These are phyloP conservation scores for Picochlorum sp. DNA, from an alignment of 139 green algal species.

Conservation along the genomic window DNA sequence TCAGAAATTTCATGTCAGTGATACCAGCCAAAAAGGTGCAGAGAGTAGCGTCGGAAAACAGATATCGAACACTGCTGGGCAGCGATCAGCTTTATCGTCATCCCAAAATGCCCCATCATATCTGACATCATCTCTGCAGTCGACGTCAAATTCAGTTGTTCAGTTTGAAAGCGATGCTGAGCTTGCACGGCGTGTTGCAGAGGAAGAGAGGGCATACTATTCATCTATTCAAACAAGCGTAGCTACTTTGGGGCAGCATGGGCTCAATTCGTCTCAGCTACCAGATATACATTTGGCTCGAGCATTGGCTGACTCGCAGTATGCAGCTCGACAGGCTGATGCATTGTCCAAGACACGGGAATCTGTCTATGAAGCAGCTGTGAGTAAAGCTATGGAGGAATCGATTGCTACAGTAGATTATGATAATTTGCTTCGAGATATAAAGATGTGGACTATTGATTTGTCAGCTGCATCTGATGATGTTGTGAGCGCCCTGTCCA, in stretches of 20 bases:
- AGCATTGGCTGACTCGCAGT: slow-evolving; percentile 21
- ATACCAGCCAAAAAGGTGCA: no score
- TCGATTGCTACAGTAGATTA: slow-evolving; percentile 16
- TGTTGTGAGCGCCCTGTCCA: slow-evolving; percentile 9
- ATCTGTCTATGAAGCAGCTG: slow-evolving; percentile 9
- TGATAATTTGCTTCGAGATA: slow-evolving; percentile 29
- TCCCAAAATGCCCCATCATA: no score
- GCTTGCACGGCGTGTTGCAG: no score
- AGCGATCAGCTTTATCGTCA: no score
- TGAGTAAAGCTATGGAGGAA: slow-evolving; percentile 11
- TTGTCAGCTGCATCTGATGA: slow-evolving; percentile 13
- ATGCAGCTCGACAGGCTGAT: slow-evolving; percentile 15
- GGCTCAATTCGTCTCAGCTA: background rate
- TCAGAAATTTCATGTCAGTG: no score
- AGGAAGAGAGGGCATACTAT: no score
- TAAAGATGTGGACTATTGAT: slow-evolving; percentile 26
- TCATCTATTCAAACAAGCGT: background rate
- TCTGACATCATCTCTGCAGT: no score
- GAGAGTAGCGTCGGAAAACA: no score
- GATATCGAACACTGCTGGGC: no score
- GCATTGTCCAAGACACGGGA: background rate
- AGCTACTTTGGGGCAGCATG: background rate
- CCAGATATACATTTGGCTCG: slow-evolving; percentile 18
- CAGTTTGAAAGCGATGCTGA: no score
- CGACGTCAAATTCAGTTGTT: no score